These are phyloP conservation scores for Cercospora canescens DNA, from an alignment of 2,329 filamentous ascomycete genomes.

Conservation along the genomic window DNA sequence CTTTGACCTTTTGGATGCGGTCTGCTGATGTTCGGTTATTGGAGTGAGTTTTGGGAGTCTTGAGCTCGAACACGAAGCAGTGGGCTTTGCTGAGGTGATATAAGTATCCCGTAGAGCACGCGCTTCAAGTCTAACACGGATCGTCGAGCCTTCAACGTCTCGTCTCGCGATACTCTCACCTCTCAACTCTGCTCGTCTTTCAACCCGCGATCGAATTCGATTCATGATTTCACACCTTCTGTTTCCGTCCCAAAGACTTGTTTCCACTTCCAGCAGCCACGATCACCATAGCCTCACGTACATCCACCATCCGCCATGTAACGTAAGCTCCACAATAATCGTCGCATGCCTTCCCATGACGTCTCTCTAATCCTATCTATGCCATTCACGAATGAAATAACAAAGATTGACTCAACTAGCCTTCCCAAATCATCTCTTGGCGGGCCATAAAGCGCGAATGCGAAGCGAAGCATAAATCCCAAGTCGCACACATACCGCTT, in stretches of 20 bases:
- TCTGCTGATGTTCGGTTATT: not conserved
- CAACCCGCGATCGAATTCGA: not conserved
- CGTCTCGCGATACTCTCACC: not conserved
- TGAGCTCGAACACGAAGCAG: not conserved
- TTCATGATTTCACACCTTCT: not conserved
- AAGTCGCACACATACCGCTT: not conserved
- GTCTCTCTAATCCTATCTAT: not conserved
- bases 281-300: not conserved
- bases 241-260: not conserved
- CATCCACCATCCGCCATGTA: not conserved
- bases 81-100: not conserved
- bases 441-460: not conserved
- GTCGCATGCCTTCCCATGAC: not conserved
- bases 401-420: not conserved
- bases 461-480: not conserved
- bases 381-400: not conserved
- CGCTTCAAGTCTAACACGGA: not conserved
- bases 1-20: not conserved
- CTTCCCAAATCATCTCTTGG: not conserved
- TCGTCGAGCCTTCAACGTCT: too few species aligned
- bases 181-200: not conserved
- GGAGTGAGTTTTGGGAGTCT: not conserved
- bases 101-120: not conserved
- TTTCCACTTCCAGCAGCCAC: not conserved
- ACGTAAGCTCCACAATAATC: not conserved